These are phyloP conservation scores for Psidium guajava DNA, from an alignment of 345 rosid species.

Conservation along the genomic window DNA sequence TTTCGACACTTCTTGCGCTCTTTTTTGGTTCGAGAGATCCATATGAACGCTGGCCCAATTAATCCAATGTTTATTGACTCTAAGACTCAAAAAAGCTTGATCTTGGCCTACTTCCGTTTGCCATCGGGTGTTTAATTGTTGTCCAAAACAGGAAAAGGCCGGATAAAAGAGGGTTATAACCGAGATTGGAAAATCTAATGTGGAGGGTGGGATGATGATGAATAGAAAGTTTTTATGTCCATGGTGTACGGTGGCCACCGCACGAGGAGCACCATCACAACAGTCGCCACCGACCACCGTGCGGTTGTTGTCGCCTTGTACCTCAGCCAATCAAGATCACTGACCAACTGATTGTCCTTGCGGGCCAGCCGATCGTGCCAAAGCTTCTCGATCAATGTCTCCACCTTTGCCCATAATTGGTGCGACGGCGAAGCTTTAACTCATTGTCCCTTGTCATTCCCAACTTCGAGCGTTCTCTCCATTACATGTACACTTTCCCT, in stretches of 20 bases:
- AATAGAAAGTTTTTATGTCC: not conserved
- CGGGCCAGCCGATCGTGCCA: not conserved
- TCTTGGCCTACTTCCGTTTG: not conserved
- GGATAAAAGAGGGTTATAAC: too few species aligned
- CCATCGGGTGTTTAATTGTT: not conserved
- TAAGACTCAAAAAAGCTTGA: not conserved
- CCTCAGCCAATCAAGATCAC: not conserved
- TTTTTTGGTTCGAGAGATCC: too few species aligned
- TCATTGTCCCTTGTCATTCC: not conserved
- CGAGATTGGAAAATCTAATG: not conserved
- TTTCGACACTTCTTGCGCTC: not conserved
- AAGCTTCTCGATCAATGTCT: not conserved
- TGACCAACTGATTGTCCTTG: not conserved
- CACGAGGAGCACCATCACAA: too few species aligned
- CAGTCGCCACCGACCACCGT: too few species aligned
- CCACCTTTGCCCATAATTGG: not conserved
- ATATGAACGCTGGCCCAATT: not conserved
- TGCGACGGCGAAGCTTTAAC: not conserved
- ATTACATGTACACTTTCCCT: not conserved
- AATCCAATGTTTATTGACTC: not conserved
- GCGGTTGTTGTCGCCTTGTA: accelerated
- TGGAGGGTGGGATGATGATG: not conserved
- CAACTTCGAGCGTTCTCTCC: not conserved
- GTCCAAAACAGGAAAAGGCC: not conserved
- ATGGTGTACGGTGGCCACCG: too few species aligned